phyloP scores from a whole-genome alignment of 2,329 filamentous ascomycete species.

The Claviceps sorghi region DNA sequence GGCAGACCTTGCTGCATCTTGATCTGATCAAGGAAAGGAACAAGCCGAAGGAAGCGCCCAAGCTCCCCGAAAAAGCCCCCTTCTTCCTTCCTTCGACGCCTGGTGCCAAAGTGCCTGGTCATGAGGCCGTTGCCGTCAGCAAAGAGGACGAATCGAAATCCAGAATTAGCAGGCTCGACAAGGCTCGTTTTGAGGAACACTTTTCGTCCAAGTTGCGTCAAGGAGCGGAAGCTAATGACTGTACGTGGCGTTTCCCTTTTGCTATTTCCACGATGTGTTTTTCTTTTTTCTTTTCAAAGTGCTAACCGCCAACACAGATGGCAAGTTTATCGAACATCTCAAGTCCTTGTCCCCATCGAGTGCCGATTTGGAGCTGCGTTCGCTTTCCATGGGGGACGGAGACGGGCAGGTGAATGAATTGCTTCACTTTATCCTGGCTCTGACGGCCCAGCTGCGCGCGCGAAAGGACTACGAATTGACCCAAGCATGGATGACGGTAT shows the following conservation, averaged over 20 bases:
- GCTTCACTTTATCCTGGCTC: constrained; percentile 62
- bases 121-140: constrained; percentile 17
- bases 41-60: constrained; percentile 82
- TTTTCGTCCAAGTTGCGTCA: constrained; percentile 43
- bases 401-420: constrained; percentile 51
- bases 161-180: constrained; percentile 55
- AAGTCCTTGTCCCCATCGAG: constrained; percentile 70
- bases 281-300: not conserved
- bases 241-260: constrained; percentile 25
- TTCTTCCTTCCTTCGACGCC: constrained; percentile 75
- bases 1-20: constrained; percentile 87
- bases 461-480: constrained; percentile 82
- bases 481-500: constrained; percentile 96
- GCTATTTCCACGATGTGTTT: not conserved
- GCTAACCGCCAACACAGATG: constrained; percentile 29
- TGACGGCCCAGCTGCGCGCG: constrained; percentile 54
- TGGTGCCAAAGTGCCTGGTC: constrained; percentile 24
- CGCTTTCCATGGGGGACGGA: constrained; percentile 40
- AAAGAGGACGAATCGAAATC: constrained; percentile 37
- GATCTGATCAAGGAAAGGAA: constrained; percentile 89
- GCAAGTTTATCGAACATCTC: constrained; percentile 60
- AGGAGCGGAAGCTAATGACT: constrained; percentile 42
- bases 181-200: constrained; percentile 38
- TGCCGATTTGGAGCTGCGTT: constrained; percentile 82
- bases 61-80: constrained; percentile 82